Evolutionary conservation across 805 yeast genomes (phyloP).

Genomic region (Metschnikowia kunwiensis): DNA sequence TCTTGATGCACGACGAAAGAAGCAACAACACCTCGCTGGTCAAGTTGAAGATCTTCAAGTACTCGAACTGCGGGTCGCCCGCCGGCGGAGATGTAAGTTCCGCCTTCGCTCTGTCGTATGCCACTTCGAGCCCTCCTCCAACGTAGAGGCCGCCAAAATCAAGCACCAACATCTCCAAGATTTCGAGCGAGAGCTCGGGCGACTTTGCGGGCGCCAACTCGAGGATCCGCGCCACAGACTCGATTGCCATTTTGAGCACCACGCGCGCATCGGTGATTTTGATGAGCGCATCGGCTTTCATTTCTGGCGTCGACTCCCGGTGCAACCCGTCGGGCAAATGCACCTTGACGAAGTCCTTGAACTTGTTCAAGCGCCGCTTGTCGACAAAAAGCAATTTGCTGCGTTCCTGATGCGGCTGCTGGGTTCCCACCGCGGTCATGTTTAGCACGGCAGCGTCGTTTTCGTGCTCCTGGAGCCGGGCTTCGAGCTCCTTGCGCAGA

Average conservation of each 20-base stretch:
- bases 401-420: slow-evolving; percentile 22
- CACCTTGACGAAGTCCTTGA: slow-evolving; percentile 55
- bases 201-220: slow-evolving; percentile 67
- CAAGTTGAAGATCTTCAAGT: slow-evolving; percentile 47
- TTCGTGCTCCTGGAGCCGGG: slow-evolving; percentile 36
- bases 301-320: slow-evolving; percentile 16
- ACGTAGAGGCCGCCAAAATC: slow-evolving; percentile 74
- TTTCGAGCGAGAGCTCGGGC: slow-evolving; percentile 58
- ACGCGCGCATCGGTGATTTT: slow-evolving; percentile 53
- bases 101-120: slow-evolving; percentile 47
- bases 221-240: slow-evolving; percentile 70
- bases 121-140: slow-evolving; percentile 69
- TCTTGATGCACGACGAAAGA: slow-evolving; percentile 68
- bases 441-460: slow-evolving; percentile 22
- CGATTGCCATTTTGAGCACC: slow-evolving; percentile 65
- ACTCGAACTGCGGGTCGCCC: slow-evolving; percentile 41
- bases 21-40: slow-evolving; percentile 61
- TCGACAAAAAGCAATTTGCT: slow-evolving; percentile 35
- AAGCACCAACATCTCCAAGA: slow-evolving; percentile 62
- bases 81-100: slow-evolving; percentile 25
- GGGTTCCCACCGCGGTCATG: slow-evolving; percentile 15
- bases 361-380: slow-evolving; percentile 47
- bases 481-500: slow-evolving; percentile 33
- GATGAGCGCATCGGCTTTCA: slow-evolving; percentile 22
- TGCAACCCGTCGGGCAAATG: slow-evolving; percentile 27